Base-by-base conservation (phyloP, 2,329 filamentous ascomycete genomes). In the Pseudogymnoascus pannorum region DNA sequence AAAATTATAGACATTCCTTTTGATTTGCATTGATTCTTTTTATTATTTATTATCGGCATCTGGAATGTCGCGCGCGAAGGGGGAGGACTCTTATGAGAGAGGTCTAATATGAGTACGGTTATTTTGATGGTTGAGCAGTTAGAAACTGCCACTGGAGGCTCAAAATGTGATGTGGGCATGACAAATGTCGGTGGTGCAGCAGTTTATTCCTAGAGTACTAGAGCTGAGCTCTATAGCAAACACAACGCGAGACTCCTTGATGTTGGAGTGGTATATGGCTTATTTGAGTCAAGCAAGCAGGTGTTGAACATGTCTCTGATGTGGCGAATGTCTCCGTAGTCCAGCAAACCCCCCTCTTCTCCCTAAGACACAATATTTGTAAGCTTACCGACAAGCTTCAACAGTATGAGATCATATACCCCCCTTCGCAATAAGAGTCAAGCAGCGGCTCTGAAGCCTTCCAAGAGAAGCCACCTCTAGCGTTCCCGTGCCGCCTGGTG, bases 1-100 rank as follows among this genome's bases (percentile, higher is more conserved):
- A 54, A 54, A 31, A 31, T 54, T 54, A 4, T 54, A 54, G 48
- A 54, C 3, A 54, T 54, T 31, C 48, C 48, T 6, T 54, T 54
- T 54, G 48, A 54, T 54, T 54, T 54, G 24, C 48, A 54, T 54
- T 54, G 48, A 54, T 31, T 20, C 14, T 54, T 54, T 54, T 29
- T 31, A 31, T 31, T 20, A 12, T 54, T 18, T 54, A 16, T 20
- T 4, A 2, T 14, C 24, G 48, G 26, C 48, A 31, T 54, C 48
- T 54, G 48, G 48, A 54, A 54, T 54, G 48, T 31, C 26, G 24
- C 16, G 18, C 16, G 48, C 48, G 24, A 31, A 14, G 18, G 16
- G 48, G n/a, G 48, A 54, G 16, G 26, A n/a, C 26, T 54, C 48
- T 54, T 54, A 20, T 54, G 5, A 54, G 48, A 31, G 48, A 54